Evolutionary conservation across 2,329 filamentous ascomycete species (phyloP).

Genomic region (Fusarium palustre): DNA sequence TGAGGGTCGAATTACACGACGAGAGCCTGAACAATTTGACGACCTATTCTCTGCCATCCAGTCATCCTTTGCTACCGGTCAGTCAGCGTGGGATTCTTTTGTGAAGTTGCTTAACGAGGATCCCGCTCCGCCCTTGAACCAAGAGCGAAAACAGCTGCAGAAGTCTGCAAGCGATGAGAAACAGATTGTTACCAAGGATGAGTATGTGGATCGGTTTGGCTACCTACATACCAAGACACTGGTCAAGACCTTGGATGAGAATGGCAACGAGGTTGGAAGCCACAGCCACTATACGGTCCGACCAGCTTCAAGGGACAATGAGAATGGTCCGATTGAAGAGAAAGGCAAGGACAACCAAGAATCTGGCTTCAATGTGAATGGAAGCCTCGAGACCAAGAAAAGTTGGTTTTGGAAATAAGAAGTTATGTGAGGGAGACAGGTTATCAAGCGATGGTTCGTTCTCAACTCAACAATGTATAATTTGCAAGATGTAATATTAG

Average conservation of each 20-base stretch:
- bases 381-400: slow-evolving; percentile 44
- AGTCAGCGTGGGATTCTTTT: slow-evolving; percentile 57
- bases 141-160: slow-evolving; percentile 15
- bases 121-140: slow-evolving; percentile 13
- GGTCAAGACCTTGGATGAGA: slow-evolving; percentile 54
- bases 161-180: slow-evolving; percentile 37
- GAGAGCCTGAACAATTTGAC: slow-evolving; percentile 53
- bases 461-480: slow-evolving; percentile 34
- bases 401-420: slow-evolving; percentile 58
- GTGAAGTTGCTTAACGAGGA: slow-evolving; percentile 51
- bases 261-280: slow-evolving; percentile 57
- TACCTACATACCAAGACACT: slow-evolving; percentile 58
- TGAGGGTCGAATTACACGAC: slow-evolving; percentile 5
- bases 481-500: slow-evolving; percentile 22
- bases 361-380: slow-evolving; percentile 24
- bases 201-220: slow-evolving; percentile 58
- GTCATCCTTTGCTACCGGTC: slow-evolving; percentile 53
- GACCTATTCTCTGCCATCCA: slow-evolving; percentile 57
- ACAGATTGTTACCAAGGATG: slow-evolving; percentile 54
- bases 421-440: background rate
- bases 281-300: slow-evolving; percentile 53
- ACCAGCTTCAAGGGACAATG: slow-evolving; percentile 45
- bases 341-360: slow-evolving; percentile 26
- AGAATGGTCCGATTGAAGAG: slow-evolving; percentile 11
- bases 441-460: background rate